Evolutionary conservation across 768 basidiomycete species (phyloP).

Genomic region (Suillus decipiens): DNA sequence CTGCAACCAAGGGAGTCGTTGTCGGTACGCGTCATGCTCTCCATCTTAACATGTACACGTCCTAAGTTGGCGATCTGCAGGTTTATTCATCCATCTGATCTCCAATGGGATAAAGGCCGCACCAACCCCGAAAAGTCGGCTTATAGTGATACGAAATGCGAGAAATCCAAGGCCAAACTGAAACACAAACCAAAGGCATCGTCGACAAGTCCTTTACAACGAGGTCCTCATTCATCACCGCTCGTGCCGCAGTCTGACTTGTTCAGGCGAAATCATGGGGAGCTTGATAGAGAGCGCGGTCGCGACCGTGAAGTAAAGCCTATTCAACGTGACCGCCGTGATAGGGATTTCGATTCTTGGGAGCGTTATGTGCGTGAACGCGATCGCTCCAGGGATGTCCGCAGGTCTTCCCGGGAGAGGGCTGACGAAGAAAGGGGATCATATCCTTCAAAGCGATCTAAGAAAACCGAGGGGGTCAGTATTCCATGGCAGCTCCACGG

Average conservation of each 20-base stretch:
- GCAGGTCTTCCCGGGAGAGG: slow-evolving; percentile 26
- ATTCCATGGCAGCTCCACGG: slow-evolving; percentile 1
- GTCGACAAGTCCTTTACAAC: slow-evolving; percentile 21
- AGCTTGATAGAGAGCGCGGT: slow-evolving; percentile 25
- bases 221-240: slow-evolving; percentile 35
- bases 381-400: slow-evolving; percentile 14
- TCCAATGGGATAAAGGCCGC: slow-evolving; percentile 38
- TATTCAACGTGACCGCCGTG: slow-evolving; percentile 22
- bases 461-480: slow-evolving; percentile 30
- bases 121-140: slow-evolving; percentile 20
- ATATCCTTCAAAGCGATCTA: slow-evolving; percentile 31
- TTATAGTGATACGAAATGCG: slow-evolving; percentile 15
- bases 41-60: slow-evolving; percentile 12
- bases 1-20: slow-evolving; percentile 49
- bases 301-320: slow-evolving; percentile 25
- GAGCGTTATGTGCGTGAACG: slow-evolving; percentile 21
- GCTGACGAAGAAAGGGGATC: slow-evolving; percentile 24
- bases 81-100: slow-evolving; percentile 53
- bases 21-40: slow-evolving; percentile 43
- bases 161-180: slow-evolving; percentile 23
- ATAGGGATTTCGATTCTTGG: slow-evolving; percentile 28
- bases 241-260: slow-evolving; percentile 46
- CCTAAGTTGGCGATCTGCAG: slow-evolving; percentile 25
- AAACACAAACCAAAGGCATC: slow-evolving; percentile 24
- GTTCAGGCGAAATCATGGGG: slow-evolving; percentile 35